Evolutionary conservation across 768 basidiomycete genomes (phyloP).

Genomic region (Candolleomyces eurysporus): DNA sequence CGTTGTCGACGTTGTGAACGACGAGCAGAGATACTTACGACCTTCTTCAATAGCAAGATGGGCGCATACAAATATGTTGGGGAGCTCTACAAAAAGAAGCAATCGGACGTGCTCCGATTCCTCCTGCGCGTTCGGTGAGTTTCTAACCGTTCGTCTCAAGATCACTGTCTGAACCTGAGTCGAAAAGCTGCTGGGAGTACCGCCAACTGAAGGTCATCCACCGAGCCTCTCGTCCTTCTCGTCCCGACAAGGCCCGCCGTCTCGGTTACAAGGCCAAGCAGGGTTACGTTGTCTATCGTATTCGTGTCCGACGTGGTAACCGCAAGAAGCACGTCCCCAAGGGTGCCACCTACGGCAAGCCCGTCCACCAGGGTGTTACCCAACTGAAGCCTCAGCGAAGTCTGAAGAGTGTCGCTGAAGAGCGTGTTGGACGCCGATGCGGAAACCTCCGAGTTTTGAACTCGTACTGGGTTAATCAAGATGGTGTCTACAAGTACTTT

Average conservation of each 20-base stretch:
- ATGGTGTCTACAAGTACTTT: slow-evolving; percentile 98
- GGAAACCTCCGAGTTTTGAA: slow-evolving; percentile 95
- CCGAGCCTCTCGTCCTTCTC: slow-evolving; percentile 95
- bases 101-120: slow-evolving; percentile 96
- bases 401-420: slow-evolving; percentile 91
- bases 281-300: slow-evolving; percentile 96
- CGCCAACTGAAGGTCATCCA: slow-evolving; percentile 98
- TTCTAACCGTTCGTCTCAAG: neutral
- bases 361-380: slow-evolving; percentile 99
- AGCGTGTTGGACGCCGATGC: slow-evolving; percentile 95
- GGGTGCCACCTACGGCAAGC: slow-evolving; percentile 99
- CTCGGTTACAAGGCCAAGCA: slow-evolving; percentile 99
- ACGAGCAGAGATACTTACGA: slow-evolving; percentile 11
- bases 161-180: neutral
- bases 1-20: slow-evolving; percentile 23
- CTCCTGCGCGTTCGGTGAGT: slow-evolving; percentile 88
- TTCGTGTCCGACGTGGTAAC: slow-evolving; percentile 97
- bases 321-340: slow-evolving; percentile 98
- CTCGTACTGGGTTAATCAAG: slow-evolving; percentile 99
- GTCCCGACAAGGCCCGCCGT: slow-evolving; percentile 98
- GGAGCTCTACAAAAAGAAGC: slow-evolving; percentile 98
- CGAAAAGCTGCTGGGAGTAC: slow-evolving; percentile 91
- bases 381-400: slow-evolving; percentile 98
- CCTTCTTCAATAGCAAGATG: slow-evolving; percentile 53
- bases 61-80: slow-evolving; percentile 96